These are phyloP conservation scores for Paraphaeosphaeria minitans DNA, from an alignment of 2,329 filamentous ascomycete genomes.

Conservation along the genomic window DNA sequence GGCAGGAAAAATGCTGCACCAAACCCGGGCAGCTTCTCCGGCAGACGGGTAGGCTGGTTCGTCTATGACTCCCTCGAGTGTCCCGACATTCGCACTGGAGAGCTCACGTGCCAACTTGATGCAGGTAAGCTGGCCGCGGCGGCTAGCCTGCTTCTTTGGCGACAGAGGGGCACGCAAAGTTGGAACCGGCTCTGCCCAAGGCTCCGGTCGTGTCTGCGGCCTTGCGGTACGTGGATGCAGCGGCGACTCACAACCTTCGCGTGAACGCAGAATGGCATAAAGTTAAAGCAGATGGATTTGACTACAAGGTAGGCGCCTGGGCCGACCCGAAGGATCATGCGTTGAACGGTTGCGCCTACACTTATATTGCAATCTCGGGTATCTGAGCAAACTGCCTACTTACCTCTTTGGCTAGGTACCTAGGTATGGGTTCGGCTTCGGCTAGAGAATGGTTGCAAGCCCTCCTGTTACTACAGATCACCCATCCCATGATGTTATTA, in stretches of 20 bases:
- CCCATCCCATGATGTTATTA: too few species aligned
- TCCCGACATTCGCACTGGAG: not conserved
- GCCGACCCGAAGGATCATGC: not conserved
- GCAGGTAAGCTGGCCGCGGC: too few species aligned
- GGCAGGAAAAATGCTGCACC: not conserved
- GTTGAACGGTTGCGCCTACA: not conserved
- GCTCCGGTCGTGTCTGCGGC: not conserved
- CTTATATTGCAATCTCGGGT: not conserved
- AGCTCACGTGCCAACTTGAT: too few species aligned
- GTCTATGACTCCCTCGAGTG: not conserved
- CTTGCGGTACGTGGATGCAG: not conserved
- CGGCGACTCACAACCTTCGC: not conserved
- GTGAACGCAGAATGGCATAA: not conserved
- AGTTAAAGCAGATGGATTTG: not conserved
- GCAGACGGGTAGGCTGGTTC: not conserved
- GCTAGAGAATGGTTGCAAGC: too few species aligned
- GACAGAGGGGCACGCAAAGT: too few species aligned
- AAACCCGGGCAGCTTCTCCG: not conserved
- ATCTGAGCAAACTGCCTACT: too few species aligned
- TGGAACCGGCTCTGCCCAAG: too few species aligned
- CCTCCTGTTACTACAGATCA: too few species aligned
- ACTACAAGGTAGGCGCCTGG: not conserved
- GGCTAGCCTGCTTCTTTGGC: too few species aligned
- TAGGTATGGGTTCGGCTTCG: too few species aligned
- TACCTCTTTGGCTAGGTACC: too few species aligned